Conservation (phyloP, 768 basidiomycete genomes). For the Boletus huronensis region DNA sequence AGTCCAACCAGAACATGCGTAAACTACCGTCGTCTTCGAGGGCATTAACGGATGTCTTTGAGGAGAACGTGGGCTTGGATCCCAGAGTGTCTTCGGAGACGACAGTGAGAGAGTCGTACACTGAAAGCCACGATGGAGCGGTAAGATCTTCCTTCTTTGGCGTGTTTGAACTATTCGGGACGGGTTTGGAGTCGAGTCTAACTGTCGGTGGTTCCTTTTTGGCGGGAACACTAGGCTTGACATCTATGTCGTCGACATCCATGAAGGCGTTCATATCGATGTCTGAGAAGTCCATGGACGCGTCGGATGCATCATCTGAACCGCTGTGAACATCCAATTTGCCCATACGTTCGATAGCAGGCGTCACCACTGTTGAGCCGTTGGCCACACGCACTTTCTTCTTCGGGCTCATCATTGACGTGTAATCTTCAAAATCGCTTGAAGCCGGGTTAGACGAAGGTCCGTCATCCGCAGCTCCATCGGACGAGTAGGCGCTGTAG, state of each 20-base stretch:
- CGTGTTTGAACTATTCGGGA: neutral
- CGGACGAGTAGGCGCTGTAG: conserved; percentile 38
- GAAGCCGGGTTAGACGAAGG: conserved; percentile 32
- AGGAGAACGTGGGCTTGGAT: conserved; percentile 34
- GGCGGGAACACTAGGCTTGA: conserved; percentile 36
- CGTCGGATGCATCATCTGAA: conserved; percentile 48
- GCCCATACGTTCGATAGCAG: conserved; percentile 56
- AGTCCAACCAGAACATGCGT: conserved; percentile 95
- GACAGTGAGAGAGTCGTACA: conserved; percentile 70
- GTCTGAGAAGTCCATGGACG: conserved; percentile 52
- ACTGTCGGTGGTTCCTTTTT: conserved; percentile 17
- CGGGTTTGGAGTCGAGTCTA: conserved; percentile 17
- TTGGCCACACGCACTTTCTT: conserved; percentile 54
- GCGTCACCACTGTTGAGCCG: conserved; percentile 42
- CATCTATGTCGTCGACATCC: conserved; percentile 55
- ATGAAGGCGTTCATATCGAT: conserved; percentile 54
- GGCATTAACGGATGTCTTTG: conserved; percentile 46
- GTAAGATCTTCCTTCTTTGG: conserved; percentile 46
- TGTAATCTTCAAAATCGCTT: conserved; percentile 52
- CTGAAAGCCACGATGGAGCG: conserved; percentile 65
- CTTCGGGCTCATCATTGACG: conserved; percentile 55
- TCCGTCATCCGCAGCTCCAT: conserved; percentile 27
- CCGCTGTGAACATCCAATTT: conserved; percentile 57
- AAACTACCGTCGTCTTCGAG: conserved; percentile 83
- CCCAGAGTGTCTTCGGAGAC: conserved; percentile 60